phyloP scores from a whole-genome alignment of 1,284 basidiomycete species.

The Moesziomyces antarcticus region DNA sequence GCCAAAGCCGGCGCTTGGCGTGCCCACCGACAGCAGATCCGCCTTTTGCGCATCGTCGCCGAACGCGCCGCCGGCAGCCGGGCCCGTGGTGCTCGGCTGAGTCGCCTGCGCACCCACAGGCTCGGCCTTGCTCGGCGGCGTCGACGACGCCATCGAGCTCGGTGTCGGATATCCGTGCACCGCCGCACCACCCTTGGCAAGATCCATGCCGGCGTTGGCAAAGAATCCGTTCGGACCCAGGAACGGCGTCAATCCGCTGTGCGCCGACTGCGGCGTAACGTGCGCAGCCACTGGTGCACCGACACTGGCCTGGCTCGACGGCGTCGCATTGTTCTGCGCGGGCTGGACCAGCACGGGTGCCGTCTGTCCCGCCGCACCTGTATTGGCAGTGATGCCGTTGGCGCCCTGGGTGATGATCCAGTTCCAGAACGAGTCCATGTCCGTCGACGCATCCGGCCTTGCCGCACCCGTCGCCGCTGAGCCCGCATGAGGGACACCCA shows the following conservation, averaged over 20 bases:
- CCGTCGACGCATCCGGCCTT: conserved; percentile 17
- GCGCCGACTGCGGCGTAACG: conserved; percentile 20
- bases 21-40: conserved; percentile 27
- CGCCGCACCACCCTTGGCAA: neutral
- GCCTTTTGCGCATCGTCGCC: conserved; percentile 6
- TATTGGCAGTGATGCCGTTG: conserved; percentile 28
- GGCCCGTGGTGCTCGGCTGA: no score
- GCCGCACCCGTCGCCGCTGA: conserved; percentile 13
- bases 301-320: no score
- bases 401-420: conserved; percentile 59
- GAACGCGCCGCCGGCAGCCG: no score
- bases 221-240: conserved; percentile 40
- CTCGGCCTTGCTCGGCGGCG: conserved; percentile 2
- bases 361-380: conserved; percentile 7
- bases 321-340: no score
- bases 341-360: conserved; percentile 24
- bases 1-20: conserved; percentile 52
- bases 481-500: conserved; percentile 15
- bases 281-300: conserved; percentile 11
- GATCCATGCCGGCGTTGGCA: conserved; percentile 6
- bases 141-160: conserved; percentile 19
- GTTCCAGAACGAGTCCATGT: conserved; percentile 60
- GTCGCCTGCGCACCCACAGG: no score
- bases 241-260: conserved; percentile 38
- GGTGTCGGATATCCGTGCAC: conserved; percentile 27